Evolutionary conservation across 2,329 filamentous ascomycete species (phyloP).

Genomic region (Exophiala mesophila): DNA sequence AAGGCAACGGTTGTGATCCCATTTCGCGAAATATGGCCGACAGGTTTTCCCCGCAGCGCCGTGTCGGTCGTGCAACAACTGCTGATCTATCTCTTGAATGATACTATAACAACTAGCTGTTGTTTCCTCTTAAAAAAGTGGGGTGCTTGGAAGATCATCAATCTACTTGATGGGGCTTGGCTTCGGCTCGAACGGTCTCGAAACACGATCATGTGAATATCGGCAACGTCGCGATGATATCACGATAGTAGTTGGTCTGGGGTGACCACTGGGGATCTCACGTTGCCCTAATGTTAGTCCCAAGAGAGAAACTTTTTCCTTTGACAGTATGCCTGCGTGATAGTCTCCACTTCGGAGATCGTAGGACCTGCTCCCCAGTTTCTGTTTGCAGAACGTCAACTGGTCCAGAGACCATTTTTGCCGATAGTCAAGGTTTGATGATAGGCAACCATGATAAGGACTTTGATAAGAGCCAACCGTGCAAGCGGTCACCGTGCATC

Average conservation of each 20-base stretch:
- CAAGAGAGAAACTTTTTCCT: constrained; percentile 43
- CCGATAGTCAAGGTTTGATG: constrained; percentile 6
- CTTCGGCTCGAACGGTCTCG: too few species aligned
- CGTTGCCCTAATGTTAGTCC: constrained; percentile 30
- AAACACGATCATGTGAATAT: not conserved
- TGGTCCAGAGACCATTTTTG: not conserved
- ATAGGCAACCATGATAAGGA: constrained; percentile 22
- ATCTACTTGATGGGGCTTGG: too few species aligned
- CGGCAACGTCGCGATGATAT: constrained; percentile 6
- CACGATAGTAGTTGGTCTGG: too few species aligned
- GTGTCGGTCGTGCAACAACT: too few species aligned
- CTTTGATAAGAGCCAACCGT: constrained; percentile 13
- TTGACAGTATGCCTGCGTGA: constrained; percentile 15
- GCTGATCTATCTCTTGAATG: too few species aligned
- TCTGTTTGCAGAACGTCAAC: constrained; percentile 11
- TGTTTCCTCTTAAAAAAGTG: not conserved
- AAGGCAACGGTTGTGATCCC: too few species aligned
- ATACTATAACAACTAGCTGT: not conserved
- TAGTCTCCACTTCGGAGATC: constrained; percentile 16
- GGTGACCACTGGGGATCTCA: too few species aligned
- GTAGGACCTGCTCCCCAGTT: constrained; percentile 21
- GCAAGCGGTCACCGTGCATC: constrained; percentile 2
- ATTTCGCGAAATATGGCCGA: too few species aligned
- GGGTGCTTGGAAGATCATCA: not conserved
- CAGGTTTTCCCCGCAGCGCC: too few species aligned